Evolutionary conservation across 768 basidiomycete genomes (phyloP), one percentile per base, ranked within the genome.

Genomic region (Pisolithus sp.): DNA sequence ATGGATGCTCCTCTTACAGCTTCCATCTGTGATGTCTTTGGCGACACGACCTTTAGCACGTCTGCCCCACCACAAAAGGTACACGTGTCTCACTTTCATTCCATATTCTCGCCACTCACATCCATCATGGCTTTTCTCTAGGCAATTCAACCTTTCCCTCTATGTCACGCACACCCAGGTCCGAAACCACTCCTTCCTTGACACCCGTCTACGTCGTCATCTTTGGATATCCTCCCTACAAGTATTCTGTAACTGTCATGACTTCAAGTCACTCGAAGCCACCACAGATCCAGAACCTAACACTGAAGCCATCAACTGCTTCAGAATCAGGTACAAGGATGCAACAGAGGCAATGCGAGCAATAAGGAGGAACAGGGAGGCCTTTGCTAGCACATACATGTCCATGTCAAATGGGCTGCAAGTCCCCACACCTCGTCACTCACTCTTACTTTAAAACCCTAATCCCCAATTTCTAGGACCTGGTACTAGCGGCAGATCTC

Each of bases 161-260:
- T 12, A 20, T 56, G 10, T 34, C 43, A 0, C 65, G 56, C 37
- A 53, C 48, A 23, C 41, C 65, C 13, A 55, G 72, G 55, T 30
- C 53, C 53, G 53, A 64, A 13, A 41, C 71, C 28, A 40, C 65
- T 43, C 52, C 68, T n/a, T 53, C 65, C 39, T 53, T 71, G 5
- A 46, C 68, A 10, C 76, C 80, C 24, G 73, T 78, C 26, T 85
- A 85, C 60, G 74, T 94, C 34, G 74, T 92, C 61, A 81, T 94
- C 48, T 94, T 91, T 54, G 92, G 92, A n/a, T 94, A 92, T 63
- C 90, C 92, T 5, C 73, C 81, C 31, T 87, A 92, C 66, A 83
- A 83, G 61, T 87, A 85, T 64, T 81, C 78, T 48, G 62, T 82
- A 15, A 82, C 86, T 0, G 80, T 79, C 15, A 85, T 86, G 59